Evolutionary conservation across 768 basidiomycete genomes (phyloP), one percentile per base, ranked within the genome.

Genomic region (Cyclocybe aegerita): DNA sequence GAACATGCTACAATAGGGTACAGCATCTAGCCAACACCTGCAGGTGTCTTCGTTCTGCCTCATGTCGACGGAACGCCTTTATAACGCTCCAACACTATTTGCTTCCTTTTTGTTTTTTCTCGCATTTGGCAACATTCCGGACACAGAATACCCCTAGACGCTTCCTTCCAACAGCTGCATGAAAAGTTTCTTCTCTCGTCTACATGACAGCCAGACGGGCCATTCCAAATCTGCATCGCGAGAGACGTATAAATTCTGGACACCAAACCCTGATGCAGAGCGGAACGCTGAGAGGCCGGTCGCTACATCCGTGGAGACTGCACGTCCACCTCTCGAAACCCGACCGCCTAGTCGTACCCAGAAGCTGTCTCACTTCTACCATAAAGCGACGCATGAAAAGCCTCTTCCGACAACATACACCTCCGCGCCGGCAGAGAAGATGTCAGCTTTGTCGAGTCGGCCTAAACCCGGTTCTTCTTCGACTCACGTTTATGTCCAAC

Each of bases 111-210:
- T 60, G 44, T 54, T 56, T 55, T 62, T 55, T 50, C 60, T 65
- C 55, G 47, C 58, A 54, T 60, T 60, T 58, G 57, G 54, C 52
- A 54, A 48, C 52, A 49, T 46, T 30, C 47, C 54, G 55, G 59
- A 54, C 53, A 53, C 46, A 54, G 47, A 55, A 54, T 58, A 63
- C 47, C 52, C 49, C 54, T 60, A 59, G 55, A 57, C 52, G 53
- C 56, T 60, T 55, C 17, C 46, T 47, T 46, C 36, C 50, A 47
- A 52, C 57, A 52, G 62, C 68, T 76, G 76, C 64, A 78, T 79
- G 77, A 78, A 74, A 72, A 70, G 69, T 71, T 74, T 77, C 67
- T 74, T 77, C 61, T 73, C 72, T 65, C 74, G 76, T 57, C 68
- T 67, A 58, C 66, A 70, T 64, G 75, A 76, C 58, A 70, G 68